phyloP scores from a whole-genome alignment of 345 rosid species.

The Aquilaria sinensis region DNA sequence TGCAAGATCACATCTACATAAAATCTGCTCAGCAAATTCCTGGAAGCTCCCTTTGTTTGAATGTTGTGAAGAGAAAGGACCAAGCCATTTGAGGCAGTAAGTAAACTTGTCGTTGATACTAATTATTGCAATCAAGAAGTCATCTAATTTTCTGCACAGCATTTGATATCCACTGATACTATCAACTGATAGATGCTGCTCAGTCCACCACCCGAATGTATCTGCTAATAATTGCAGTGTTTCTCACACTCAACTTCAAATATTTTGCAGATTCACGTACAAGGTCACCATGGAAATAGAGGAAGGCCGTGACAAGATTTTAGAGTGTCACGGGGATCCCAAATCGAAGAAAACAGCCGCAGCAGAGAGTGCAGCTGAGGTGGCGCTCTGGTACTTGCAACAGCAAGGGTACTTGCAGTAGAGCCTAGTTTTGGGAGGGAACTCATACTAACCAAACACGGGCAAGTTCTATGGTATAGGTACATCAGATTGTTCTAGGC shows the following conservation, averaged over 20 bases:
- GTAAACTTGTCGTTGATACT: slow-evolving; percentile 13
- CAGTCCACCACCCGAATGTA: too few relatives aligned
- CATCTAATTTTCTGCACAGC: too few relatives aligned
- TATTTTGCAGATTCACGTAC: slow-evolving; percentile 45
- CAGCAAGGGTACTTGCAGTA: slow-evolving; percentile 30
- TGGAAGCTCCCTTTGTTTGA: slow-evolving; percentile 64
- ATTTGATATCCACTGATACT: too few relatives aligned
- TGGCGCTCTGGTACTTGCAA: slow-evolving; percentile 59
- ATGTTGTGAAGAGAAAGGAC: slow-evolving; percentile 64
- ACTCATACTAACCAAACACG: background rate
- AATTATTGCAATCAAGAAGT: background rate
- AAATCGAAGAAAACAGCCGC: slow-evolving; percentile 54
- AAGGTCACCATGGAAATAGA: slow-evolving; percentile 53
- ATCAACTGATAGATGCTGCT: too few relatives aligned
- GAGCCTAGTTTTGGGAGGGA: background rate
- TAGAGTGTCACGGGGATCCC: slow-evolving; percentile 51
- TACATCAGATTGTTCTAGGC: too few relatives aligned
- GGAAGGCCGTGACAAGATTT: slow-evolving; percentile 25
- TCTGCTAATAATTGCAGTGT: background rate
- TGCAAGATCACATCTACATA: slow-evolving; percentile 50
- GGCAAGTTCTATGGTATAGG: too few relatives aligned
- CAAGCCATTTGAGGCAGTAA: slow-evolving; percentile 63
- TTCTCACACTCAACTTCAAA: background rate
- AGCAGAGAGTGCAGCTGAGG: slow-evolving; percentile 74
- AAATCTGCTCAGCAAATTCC: slow-evolving; percentile 56